phyloP scores from a whole-genome alignment of 805 yeast species.

The Komagataella populi region DNA sequence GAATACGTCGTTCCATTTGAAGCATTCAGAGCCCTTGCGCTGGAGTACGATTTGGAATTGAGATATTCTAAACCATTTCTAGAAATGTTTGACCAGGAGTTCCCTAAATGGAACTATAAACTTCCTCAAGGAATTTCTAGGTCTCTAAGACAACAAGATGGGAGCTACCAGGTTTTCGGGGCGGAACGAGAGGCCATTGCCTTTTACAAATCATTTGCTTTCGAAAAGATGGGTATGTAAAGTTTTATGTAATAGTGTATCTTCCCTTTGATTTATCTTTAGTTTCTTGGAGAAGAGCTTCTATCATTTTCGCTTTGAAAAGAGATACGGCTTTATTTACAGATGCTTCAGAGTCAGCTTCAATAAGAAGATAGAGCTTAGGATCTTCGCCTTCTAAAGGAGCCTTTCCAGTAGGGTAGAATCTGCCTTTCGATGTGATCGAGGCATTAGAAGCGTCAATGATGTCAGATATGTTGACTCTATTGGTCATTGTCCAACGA shows the following conservation, averaged over 20 bases:
- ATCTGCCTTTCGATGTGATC: constrained; percentile 73
- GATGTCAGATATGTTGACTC: constrained; percentile 47
- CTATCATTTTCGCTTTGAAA: constrained; percentile 39
- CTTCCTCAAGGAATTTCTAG: constrained; percentile 51
- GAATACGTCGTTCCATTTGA: constrained; percentile 96
- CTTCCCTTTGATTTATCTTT: constrained; percentile 2
- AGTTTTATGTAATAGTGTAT: constrained; percentile 2
- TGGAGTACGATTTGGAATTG: constrained; percentile 65
- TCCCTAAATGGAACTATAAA: constrained; percentile 47
- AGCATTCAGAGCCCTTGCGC: constrained; percentile 67
- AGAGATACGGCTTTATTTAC: constrained; percentile 47
- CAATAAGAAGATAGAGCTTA: constrained; percentile 66
- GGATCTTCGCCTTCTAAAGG: constrained; percentile 51
- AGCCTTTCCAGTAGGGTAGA: constrained; percentile 44
- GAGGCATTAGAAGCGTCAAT: constrained; percentile 64
- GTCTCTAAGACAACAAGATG: constrained; percentile 64
- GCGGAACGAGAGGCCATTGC: constrained; percentile 79
- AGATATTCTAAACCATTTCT: constrained; percentile 65
- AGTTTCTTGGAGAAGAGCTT: constrained; percentile 6
- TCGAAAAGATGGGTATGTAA: constrained; percentile 30
- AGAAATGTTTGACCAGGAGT: constrained; percentile 70
- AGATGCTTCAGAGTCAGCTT: constrained; percentile 49
- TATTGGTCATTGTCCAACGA: constrained; percentile 64
- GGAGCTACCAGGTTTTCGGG: constrained; percentile 76
- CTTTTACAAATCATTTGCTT: constrained; percentile 77